A percentile compares a stretch with the other conserved stretches of the same genome.
These are phyloP conservation scores for Lentinula sp. DNA, from an alignment of 768 basidiomycete genomes.

Conservation along the genomic window DNA sequence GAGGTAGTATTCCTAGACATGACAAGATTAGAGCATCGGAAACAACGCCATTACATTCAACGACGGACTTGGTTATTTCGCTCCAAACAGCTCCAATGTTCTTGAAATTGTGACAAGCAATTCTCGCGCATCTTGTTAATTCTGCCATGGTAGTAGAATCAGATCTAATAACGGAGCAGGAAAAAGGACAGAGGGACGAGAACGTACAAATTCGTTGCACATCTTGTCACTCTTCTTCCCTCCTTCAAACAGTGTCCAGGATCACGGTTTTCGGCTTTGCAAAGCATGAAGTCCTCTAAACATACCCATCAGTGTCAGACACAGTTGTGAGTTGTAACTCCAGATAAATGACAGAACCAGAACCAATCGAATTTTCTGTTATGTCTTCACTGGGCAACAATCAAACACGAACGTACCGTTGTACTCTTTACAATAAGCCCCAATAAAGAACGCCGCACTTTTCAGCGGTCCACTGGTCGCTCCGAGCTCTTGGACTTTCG, in stretches of 20 bases:
- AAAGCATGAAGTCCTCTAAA: conserved; percentile 93
- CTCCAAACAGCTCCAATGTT: conserved; percentile 94
- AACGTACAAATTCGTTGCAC: conserved; percentile 88
- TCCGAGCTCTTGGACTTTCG: conserved; percentile 85
- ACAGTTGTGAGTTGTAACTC: not conserved
- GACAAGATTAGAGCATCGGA: not conserved
- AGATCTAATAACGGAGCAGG: not conserved
- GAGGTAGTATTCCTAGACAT: conserved; percentile 69
- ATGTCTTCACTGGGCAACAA: not conserved
- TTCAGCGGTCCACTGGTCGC: conserved; percentile 90
- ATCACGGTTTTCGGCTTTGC: conserved; percentile 88
- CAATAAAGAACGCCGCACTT: conserved; percentile 96
- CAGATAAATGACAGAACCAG: not conserved
- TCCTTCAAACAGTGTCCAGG: conserved; percentile 94
- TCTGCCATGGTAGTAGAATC: conserved; percentile 31
- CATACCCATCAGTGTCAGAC: not conserved
- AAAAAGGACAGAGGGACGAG: not conserved
- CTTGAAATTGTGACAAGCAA: conserved; percentile 80
- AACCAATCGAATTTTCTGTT: not conserved
- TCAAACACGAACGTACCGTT: conserved; percentile 63
- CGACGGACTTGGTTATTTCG: conserved; percentile 82
- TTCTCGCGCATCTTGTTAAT: conserved; percentile 91
- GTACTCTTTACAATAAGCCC: conserved; percentile 90
- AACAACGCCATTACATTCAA: not conserved
- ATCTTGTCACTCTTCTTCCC: conserved; percentile 91